A percentile compares a stretch with the other conserved stretches of the same genome.
These are phyloP conservation scores for Astrothelium macrocarpum DNA, from an alignment of 495 filamentous ascomycete species.

Conservation along the genomic window DNA sequence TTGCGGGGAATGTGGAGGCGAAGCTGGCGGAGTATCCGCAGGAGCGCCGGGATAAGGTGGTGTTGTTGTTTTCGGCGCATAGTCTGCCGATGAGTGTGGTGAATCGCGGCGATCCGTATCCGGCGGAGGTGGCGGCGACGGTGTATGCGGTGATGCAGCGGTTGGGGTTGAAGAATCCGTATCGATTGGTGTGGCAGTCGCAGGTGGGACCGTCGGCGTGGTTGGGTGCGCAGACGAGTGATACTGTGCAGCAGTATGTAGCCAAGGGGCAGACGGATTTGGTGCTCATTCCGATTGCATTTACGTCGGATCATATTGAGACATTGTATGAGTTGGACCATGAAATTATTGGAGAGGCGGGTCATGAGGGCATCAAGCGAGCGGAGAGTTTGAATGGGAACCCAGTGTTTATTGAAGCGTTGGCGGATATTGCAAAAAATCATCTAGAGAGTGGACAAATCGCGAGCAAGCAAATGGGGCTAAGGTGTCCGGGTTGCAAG, in stretches of 20 bases:
- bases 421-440: slow-evolving; percentile 73
- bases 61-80: slow-evolving; percentile 90
- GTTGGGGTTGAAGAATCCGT: slow-evolving; percentile 76
- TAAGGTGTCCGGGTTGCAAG: slow-evolving; percentile 89
- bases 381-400: slow-evolving; percentile 90
- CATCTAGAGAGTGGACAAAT: slow-evolving; percentile 64
- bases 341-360: slow-evolving; percentile 87
- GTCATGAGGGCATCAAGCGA: slow-evolving; percentile 74
- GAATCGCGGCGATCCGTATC: slow-evolving; percentile 92
- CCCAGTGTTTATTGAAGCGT: slow-evolving; percentile 79
- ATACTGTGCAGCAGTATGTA: slow-evolving; percentile 80
- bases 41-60: slow-evolving; percentile 64
- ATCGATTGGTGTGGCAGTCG: slow-evolving; percentile 93
- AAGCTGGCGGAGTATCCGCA: slow-evolving; percentile 73
- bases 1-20: slow-evolving; percentile 81
- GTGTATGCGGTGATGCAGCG: slow-evolving; percentile 93
- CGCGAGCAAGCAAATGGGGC: slow-evolving; percentile 72
- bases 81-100: slow-evolving; percentile 95
- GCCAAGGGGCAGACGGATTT: slow-evolving; percentile 85
- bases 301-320: slow-evolving; percentile 98
- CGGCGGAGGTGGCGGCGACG: slow-evolving; percentile 93
- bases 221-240: slow-evolving; percentile 88
- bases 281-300: slow-evolving; percentile 89
- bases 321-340: slow-evolving; percentile 92
- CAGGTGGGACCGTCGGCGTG: slow-evolving; percentile 93